phyloP scores from a whole-genome alignment of 495 filamentous ascomycete species.

The Beverwykella pulmonaria region DNA sequence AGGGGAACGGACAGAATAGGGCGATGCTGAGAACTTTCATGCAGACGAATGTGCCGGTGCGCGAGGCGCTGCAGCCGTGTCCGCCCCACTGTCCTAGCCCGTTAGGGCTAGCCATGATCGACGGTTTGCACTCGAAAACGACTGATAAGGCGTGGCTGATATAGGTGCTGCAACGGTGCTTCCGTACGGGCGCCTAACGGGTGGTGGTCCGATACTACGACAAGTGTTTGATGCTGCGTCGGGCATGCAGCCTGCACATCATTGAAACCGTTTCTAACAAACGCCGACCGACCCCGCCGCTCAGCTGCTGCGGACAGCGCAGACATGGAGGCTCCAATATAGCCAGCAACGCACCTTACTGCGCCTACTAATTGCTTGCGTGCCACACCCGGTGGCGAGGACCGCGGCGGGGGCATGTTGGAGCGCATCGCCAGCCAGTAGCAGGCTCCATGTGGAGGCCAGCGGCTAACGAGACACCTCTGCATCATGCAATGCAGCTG shows the following conservation, averaged over 20 bases:
- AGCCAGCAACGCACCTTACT: conserved; percentile 7
- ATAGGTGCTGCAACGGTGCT: not conserved
- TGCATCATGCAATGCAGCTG: conserved; percentile 9
- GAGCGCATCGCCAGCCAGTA: conserved; percentile 24
- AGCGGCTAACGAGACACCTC: conserved; percentile 24
- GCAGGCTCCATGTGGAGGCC: not conserved
- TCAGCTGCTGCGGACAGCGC: conserved; percentile 13
- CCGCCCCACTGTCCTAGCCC: not conserved
- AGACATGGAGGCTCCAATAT: conserved; percentile 8
- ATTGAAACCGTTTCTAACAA: conserved; percentile 17
- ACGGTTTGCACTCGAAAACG: not conserved
- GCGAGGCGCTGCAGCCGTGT: conserved; percentile 21
- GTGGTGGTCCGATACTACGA: not conserved
- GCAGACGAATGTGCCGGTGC: not conserved
- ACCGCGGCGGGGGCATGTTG: no score
- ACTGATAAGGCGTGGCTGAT: not conserved
- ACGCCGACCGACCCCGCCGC: conserved; percentile 7
- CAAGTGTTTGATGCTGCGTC: conserved; percentile 3
- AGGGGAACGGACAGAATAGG: not conserved
- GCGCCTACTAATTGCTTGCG: conserved; percentile 19
- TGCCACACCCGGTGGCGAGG: conserved; percentile 2
- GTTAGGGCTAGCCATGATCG: not conserved
- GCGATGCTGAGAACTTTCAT: not conserved
- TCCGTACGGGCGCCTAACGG: conserved; percentile 18
- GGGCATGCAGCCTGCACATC: conserved; percentile 15